Evolutionary conservation across 1,284 basidiomycete species (phyloP).

Genomic region (Amylostereum areolatum): DNA sequence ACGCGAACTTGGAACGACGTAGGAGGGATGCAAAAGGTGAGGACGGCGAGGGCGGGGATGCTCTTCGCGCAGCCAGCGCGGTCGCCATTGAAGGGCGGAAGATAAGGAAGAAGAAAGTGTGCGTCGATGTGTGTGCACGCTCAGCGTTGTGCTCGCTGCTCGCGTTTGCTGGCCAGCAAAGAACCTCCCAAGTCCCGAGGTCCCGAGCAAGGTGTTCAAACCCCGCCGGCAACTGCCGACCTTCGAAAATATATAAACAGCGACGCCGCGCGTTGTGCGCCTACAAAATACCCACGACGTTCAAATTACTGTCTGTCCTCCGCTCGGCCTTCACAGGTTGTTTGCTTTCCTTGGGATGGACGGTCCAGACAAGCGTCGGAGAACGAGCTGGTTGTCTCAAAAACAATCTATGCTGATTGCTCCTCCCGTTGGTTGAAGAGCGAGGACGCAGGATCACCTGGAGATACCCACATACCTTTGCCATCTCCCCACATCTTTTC

Average conservation of each 20-base stretch:
- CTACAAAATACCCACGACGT: conserved; percentile 38
- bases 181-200: too few species aligned
- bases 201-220: conserved; percentile 2
- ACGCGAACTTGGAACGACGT: conserved; percentile 70
- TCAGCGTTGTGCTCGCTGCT: too few species aligned
- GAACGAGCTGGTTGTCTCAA: conserved; percentile 58
- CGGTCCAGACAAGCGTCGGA: conserved; percentile 87
- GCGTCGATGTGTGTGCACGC: too few species aligned
- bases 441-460: conserved; percentile 87
- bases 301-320: conserved; percentile 75
- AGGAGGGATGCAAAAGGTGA: conserved; percentile 70
- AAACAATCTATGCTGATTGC: conserved; percentile 88
- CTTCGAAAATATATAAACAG: conserved; percentile 11
- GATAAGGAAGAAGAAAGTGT: too few species aligned
- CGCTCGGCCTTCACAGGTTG: conserved; percentile 31
- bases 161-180: too few species aligned
- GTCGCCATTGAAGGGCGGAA: too few species aligned
- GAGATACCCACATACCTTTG: conserved; percentile 55
- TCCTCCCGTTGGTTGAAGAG: conserved; percentile 82
- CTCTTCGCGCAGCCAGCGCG: background rate
- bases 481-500: conserved; percentile 10
- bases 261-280: background rate
- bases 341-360: conserved; percentile 45
- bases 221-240: conserved; percentile 20
- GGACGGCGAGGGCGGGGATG: conserved; percentile 22